A percentile compares a stretch with the other conserved stretches of the same genome.
Evolutionary conservation across 257 asterid genomes (phyloP).

Genomic region (Lantana camara): DNA sequence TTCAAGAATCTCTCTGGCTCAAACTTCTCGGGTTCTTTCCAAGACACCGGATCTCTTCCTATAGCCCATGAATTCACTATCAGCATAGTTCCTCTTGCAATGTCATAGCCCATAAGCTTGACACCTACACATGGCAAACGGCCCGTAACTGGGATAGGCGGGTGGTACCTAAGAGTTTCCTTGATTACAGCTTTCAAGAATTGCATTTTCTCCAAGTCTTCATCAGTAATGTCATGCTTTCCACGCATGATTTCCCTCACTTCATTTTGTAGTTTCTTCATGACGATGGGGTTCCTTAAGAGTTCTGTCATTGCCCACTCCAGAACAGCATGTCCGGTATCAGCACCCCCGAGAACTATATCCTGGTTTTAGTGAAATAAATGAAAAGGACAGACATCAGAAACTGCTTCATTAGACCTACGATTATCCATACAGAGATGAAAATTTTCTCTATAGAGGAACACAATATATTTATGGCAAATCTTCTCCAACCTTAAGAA

Average conservation of each 20-base stretch:
- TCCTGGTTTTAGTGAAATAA: slow-evolving; percentile 33
- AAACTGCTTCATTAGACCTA: too few species aligned
- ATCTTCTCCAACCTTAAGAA: too few species aligned
- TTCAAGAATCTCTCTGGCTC: slow-evolving; percentile 46
- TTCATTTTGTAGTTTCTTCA: slow-evolving; percentile 38
- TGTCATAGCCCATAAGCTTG: slow-evolving; percentile 40
- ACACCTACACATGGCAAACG: slow-evolving; percentile 35
- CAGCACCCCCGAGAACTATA: slow-evolving; percentile 49
- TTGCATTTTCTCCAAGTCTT: slow-evolving; percentile 47
- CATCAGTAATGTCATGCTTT: slow-evolving; percentile 31
- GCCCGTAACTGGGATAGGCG: slow-evolving; percentile 40
- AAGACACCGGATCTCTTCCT: slow-evolving; percentile 34
- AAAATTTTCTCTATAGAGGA: too few species aligned
- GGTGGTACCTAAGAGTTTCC: slow-evolving; percentile 44
- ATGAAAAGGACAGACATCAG: not conserved
- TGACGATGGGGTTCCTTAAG: slow-evolving; percentile 35
- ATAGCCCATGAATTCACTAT: slow-evolving; percentile 47
- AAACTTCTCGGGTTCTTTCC: slow-evolving; percentile 49
- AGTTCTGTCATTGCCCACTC: slow-evolving; percentile 64
- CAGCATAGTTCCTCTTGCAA: slow-evolving; percentile 39
- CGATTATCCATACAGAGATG: too few species aligned
- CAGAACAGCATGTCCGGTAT: slow-evolving; percentile 35
- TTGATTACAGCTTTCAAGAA: slow-evolving; percentile 47
- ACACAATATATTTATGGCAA: too few species aligned
- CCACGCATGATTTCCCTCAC: slow-evolving; percentile 27